Percentiles rank a stretch among this genome's conserved stretches.
These are phyloP conservation scores for Syzygium malaccense DNA, from an alignment of 441 rosid genomes.

Conservation along the genomic window DNA sequence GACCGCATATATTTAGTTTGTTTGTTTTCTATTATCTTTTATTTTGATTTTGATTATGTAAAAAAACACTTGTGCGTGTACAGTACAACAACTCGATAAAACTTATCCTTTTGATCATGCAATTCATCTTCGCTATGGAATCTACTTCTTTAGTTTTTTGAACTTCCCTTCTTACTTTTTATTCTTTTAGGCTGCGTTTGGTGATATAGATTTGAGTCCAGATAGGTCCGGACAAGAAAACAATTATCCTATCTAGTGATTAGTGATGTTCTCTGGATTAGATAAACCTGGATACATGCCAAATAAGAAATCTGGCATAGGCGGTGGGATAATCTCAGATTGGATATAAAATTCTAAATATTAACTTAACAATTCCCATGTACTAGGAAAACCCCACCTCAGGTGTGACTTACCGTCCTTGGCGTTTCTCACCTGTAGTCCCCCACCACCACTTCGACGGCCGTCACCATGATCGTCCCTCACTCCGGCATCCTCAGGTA, in stretches of 20 bases:
- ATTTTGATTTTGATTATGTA: background rate
- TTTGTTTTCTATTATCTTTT: background rate
- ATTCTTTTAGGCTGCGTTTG: background rate
- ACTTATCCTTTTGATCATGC: background rate
- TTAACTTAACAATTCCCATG: background rate
- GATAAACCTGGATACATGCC: background rate
- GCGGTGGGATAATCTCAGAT: background rate
- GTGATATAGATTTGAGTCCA: accelerated
- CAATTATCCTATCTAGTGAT: background rate
- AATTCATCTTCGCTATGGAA: background rate
- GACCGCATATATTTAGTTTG: background rate
- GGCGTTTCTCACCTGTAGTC: background rate
- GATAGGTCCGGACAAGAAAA: accelerated
- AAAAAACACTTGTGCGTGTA: background rate
- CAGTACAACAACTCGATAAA: background rate
- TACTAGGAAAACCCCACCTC: background rate
- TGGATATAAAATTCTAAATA: background rate
- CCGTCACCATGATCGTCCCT: background rate
- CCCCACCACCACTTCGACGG: accelerated
- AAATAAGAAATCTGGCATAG: background rate
- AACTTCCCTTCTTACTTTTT: background rate
- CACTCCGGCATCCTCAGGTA: accelerated
- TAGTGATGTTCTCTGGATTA: accelerated
- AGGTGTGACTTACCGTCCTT: accelerated
- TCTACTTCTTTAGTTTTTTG: background rate